Percentiles rank a stretch among this genome's conserved stretches.
Conservation (phyloP, 768 basidiomycete species). For the Rhizopogon roseolus region DNA sequence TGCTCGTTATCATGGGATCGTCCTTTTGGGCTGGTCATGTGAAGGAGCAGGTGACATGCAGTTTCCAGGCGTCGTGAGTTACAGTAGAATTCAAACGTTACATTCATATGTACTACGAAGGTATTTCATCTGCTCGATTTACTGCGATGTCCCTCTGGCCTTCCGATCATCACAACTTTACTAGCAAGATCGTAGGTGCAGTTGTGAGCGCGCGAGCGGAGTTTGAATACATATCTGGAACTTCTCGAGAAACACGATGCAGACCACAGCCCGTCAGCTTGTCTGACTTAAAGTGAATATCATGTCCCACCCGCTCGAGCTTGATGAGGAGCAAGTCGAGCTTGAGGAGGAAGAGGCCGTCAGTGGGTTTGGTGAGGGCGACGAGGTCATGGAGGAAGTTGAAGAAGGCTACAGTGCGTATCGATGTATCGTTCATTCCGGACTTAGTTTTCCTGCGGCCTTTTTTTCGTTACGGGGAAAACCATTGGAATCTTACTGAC, state of each 20-base stretch:
- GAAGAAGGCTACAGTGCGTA: constrained; percentile 76
- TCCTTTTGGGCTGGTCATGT: constrained; percentile 49
- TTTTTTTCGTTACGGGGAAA: background rate
- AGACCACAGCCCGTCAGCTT: constrained; percentile 15
- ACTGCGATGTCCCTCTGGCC: background rate
- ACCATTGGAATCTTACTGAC: background rate
- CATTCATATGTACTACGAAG: constrained; percentile 4
- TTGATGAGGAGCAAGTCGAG: constrained; percentile 45
- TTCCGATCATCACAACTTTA: background rate
- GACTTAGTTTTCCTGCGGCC: background rate
- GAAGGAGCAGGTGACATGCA: constrained; percentile 47
- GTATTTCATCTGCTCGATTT: background rate
- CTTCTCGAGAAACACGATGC: constrained; percentile 18
- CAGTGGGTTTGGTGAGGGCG: constrained; percentile 56
- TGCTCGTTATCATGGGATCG: constrained; percentile 71
- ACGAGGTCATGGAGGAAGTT: constrained; percentile 74
- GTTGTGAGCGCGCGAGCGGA: constrained; percentile 17
- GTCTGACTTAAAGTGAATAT: constrained; percentile 18
- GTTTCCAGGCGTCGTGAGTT: constrained; percentile 22
- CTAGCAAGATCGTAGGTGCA: background rate
- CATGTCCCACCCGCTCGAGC: constrained; percentile 35
- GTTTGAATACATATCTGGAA: constrained; percentile 21
- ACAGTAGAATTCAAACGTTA: background rate
- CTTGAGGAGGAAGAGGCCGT: constrained; percentile 60
- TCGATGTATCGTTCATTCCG: constrained; percentile 13